phyloP scores from a whole-genome alignment of 2,329 filamentous ascomycete species.

The Pseudocercospora vitis region DNA sequence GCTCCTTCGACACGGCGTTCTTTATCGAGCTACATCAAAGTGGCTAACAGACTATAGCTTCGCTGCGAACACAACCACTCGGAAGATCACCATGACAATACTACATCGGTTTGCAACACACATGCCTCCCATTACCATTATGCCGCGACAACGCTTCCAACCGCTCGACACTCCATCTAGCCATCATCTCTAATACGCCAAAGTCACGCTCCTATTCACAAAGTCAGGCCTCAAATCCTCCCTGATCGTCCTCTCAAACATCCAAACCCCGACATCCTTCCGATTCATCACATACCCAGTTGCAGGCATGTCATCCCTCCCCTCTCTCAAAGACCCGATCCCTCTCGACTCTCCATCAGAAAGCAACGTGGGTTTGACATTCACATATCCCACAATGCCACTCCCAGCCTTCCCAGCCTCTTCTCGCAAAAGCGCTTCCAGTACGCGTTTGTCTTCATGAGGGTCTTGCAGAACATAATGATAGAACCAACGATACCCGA shows the following conservation, averaged over 20 bases:
- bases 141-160: too few species aligned
- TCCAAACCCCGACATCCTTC: conserved; percentile 44
- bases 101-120: too few species aligned
- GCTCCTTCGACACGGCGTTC: too few species aligned
- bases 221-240: conserved; percentile 30
- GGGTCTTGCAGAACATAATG: conserved; percentile 37
- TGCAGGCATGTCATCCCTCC: conserved; percentile 36
- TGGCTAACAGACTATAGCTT: too few species aligned
- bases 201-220: conserved; percentile 36
- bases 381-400: conserved; percentile 34
- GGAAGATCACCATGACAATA: too few species aligned
- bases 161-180: background rate
- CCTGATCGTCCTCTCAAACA: conserved; percentile 40
- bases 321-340: conserved; percentile 35
- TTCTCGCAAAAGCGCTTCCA: conserved; percentile 38
- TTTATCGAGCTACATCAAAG: too few species aligned
- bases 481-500: conserved; percentile 38
- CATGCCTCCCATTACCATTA: too few species aligned
- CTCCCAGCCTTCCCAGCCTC: conserved; percentile 27
- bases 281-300: conserved; percentile 43
- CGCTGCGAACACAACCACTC: too few species aligned
- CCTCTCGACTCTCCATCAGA: conserved; percentile 36
- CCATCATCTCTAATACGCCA: conserved; percentile 36
- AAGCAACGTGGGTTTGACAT: conserved; percentile 43
- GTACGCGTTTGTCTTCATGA: conserved; percentile 44